Conservation (phyloP, 2,329 filamentous ascomycete species). For the Davidsoniella eucalypti region DNA sequence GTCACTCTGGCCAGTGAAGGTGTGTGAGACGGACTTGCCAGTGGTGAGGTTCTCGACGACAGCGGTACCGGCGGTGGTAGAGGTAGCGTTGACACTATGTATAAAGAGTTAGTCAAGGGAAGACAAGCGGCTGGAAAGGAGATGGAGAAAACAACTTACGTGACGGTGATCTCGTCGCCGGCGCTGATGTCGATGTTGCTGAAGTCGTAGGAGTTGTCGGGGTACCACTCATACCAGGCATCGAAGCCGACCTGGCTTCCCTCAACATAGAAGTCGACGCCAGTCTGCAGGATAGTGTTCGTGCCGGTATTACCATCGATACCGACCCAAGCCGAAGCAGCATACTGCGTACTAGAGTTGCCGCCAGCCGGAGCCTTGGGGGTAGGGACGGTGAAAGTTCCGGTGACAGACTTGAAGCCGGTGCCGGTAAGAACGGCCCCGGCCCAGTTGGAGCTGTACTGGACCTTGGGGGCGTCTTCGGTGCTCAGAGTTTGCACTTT, state of each 20-base stretch:
- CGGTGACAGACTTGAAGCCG: slow-evolving; percentile 18
- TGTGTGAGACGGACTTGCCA: slow-evolving; percentile 34
- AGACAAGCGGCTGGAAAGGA: background rate
- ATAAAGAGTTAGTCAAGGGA: slow-evolving; percentile 1
- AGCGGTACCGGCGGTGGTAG: slow-evolving; percentile 17
- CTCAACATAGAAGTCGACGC: slow-evolving; percentile 22
- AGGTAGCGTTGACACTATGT: slow-evolving; percentile 14
- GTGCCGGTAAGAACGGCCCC: slow-evolving; percentile 18
- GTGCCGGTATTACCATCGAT: slow-evolving; percentile 30
- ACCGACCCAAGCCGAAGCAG: slow-evolving; percentile 28
- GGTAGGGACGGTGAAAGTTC: slow-evolving; percentile 18
- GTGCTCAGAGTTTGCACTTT: background rate
- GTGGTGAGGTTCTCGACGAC: slow-evolving; percentile 31
- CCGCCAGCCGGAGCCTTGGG: background rate
- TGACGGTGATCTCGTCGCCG: slow-evolving; percentile 20
- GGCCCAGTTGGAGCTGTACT: slow-evolving; percentile 19
- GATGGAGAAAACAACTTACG: slow-evolving; percentile 2
- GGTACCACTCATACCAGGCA: slow-evolving; percentile 32
- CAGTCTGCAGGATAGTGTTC: slow-evolving; percentile 26
- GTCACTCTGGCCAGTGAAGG: slow-evolving; percentile 27
- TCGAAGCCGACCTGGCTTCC: slow-evolving; percentile 22
- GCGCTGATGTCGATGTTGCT: slow-evolving; percentile 18
- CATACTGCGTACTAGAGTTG: slow-evolving; percentile 8
- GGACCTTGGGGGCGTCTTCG: slow-evolving; percentile 2
- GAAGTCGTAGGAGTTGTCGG: slow-evolving; percentile 26